Evolutionary conservation across 495 filamentous ascomycete genomes (phyloP).

Genomic region (Penicillium silybi): DNA sequence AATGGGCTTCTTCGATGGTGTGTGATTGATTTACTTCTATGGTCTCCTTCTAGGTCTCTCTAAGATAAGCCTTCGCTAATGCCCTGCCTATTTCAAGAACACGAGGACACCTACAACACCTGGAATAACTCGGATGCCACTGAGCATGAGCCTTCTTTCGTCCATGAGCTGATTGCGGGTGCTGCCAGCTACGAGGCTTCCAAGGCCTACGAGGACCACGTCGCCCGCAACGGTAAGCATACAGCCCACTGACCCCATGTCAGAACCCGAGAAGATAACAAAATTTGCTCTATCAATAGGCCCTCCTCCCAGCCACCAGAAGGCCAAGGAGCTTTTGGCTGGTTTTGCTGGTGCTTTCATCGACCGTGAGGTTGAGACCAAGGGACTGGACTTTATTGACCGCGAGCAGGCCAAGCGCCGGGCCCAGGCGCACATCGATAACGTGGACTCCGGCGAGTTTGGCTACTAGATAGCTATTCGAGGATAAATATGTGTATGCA

Average conservation of each 20-base stretch:
- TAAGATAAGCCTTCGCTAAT: too few relatives aligned
- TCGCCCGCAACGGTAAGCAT: slow-evolving; percentile 54
- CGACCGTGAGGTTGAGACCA: slow-evolving; percentile 67
- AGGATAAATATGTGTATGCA: too few relatives aligned
- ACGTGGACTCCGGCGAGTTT: slow-evolving; percentile 51
- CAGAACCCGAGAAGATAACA: too few relatives aligned
- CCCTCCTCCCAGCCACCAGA: slow-evolving; percentile 56
- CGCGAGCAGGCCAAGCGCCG: slow-evolving; percentile 61
- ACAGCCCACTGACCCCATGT: too few relatives aligned
- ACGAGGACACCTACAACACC: too few relatives aligned
- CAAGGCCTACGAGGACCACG: slow-evolving; percentile 66
- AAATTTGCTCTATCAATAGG: slow-evolving; percentile 35
- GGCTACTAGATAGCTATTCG: not conserved
- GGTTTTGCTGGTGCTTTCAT: slow-evolving; percentile 67
- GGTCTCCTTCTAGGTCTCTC: too few relatives aligned
- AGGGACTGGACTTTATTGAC: slow-evolving; percentile 64
- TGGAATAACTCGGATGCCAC: not conserved
- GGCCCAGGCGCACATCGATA: slow-evolving; percentile 54
- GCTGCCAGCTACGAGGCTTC: slow-evolving; percentile 70
- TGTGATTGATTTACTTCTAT: too few relatives aligned
- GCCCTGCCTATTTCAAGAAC: too few relatives aligned
- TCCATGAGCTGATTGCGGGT: slow-evolving; percentile 66
- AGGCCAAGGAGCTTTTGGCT: slow-evolving; percentile 70
- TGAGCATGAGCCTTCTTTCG: slow-evolving; percentile 51
- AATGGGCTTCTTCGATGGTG: too few relatives aligned